Conservation (phyloP, 176 grass and related monocot genomes). For the Calamus simplicifolius region DNA sequence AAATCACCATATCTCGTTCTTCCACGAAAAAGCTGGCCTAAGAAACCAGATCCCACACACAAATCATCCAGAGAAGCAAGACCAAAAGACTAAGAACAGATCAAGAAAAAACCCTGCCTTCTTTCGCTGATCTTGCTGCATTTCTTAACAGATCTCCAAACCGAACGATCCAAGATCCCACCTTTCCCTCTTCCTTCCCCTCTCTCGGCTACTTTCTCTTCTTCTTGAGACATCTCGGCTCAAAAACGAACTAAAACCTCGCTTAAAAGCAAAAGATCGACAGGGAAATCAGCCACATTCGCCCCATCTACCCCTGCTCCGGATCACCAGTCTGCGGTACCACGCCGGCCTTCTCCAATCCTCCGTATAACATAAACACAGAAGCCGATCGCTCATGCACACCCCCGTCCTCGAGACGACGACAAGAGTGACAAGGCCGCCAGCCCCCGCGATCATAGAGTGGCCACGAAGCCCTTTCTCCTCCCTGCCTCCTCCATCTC, state of each 20-base stretch:
- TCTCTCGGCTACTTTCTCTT: not conserved
- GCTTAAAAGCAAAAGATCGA: conserved; percentile 1
- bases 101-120: conserved; percentile 21
- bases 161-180: conserved; percentile 1
- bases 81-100: not conserved
- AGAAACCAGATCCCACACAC: not conserved
- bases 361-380: conserved; percentile 4
- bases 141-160: conserved; percentile 1
- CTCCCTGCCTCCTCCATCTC: not conserved
- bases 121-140: conserved; percentile 45
- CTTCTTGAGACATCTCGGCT: not conserved
- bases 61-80: conserved; percentile 1
- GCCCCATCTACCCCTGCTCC: conserved; percentile 24
- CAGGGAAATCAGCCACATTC: conserved; percentile 27
- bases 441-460: not conserved
- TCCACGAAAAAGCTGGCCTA: not conserved
- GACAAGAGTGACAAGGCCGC: not conserved
- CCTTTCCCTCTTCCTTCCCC: conserved; percentile 2
- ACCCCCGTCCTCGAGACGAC: conserved; percentile 3
- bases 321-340: conserved; percentile 9
- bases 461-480: too few species aligned
- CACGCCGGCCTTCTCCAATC: conserved; percentile 7
- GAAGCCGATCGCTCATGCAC: conserved; percentile 19
- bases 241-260: conserved; percentile 5
- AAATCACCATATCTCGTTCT: not conserved